Conservation (phyloP, 2,329 filamentous ascomycete species). For the Zopfia rhizophila region DNA sequence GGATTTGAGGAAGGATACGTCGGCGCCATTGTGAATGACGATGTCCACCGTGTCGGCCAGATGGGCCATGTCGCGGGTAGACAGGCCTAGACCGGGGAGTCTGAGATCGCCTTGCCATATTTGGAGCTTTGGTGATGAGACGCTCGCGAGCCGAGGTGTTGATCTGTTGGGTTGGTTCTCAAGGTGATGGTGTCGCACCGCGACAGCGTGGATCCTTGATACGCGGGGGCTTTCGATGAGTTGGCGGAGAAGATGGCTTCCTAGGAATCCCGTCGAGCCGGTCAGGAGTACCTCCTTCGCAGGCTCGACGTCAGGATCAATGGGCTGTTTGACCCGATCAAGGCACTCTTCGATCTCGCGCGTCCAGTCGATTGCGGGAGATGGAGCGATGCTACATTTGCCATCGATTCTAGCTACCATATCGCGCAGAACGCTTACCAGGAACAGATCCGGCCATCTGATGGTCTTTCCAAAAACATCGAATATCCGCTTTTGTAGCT, state of each 20-base stretch:
- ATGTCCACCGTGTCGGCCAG: background rate
- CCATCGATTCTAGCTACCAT: slow-evolving; percentile 1
- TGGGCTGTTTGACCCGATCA: no score
- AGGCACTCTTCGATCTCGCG: no score
- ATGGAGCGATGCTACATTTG: no score
- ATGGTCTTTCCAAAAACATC: slow-evolving; percentile 28
- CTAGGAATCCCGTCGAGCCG: slow-evolving; percentile 25
- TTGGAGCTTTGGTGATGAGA: no score
- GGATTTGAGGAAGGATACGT: background rate
- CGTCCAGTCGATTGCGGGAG: slow-evolving; percentile 4
- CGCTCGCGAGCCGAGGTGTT: no score
- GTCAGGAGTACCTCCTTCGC: no score
- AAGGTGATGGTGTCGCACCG: no score
- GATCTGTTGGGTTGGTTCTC: no score
- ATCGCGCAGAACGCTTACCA: slow-evolving; percentile 3
- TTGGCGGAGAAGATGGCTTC: slow-evolving; percentile 22
- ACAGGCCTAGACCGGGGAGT: slow-evolving; percentile 1
- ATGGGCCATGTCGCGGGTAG: background rate
- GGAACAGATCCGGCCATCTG: slow-evolving; percentile 2
- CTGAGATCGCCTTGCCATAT: background rate
- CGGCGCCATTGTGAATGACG: slow-evolving; percentile 1
- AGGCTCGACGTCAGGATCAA: no score
- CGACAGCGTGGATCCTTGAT: slow-evolving; percentile 17
- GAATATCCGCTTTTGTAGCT: slow-evolving; percentile 36
- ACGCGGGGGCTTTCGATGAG: slow-evolving; percentile 16